Percentiles rank a stretch among this genome's conserved stretches.
Evolutionary conservation across 192 early-diverging fungal genomes (phyloP).

Genomic region (Mortierella hygrophila): DNA sequence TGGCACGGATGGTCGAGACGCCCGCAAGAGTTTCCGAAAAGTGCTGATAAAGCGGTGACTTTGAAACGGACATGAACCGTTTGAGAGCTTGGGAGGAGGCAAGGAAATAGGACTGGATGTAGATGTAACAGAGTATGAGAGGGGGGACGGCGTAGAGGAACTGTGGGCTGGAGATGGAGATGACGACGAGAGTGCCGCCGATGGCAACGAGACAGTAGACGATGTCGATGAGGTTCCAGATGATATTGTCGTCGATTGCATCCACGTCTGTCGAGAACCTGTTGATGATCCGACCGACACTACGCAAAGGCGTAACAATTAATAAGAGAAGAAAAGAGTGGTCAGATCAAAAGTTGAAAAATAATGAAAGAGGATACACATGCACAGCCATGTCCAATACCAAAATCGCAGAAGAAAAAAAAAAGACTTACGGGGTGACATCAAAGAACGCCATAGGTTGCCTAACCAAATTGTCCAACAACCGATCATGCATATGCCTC

Average conservation of each 20-base stretch:
- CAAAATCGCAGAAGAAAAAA: conserved; percentile 10
- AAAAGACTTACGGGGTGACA: conserved; percentile 38
- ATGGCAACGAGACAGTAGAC: conserved; percentile 56
- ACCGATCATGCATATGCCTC: conserved; percentile 33
- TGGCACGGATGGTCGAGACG: conserved; percentile 76
- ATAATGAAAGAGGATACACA: conserved; percentile 13
- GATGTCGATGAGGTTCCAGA: conserved; percentile 61
- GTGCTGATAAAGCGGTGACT: conserved; percentile 82
- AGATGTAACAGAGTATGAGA: conserved; percentile 58
- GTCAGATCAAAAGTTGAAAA: neutral
- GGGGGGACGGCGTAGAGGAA: conserved; percentile 62
- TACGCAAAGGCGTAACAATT: conserved; percentile 25
- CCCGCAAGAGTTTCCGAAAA: conserved; percentile 76
- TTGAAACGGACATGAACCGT: conserved; percentile 82
- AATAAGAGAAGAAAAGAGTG: neutral
- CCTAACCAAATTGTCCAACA: conserved; percentile 46
- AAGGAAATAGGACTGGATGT: conserved; percentile 72
- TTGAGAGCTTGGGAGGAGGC: conserved; percentile 83
- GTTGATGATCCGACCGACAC: conserved; percentile 88
- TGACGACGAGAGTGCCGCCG: conserved; percentile 55
- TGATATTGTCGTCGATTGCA: conserved; percentile 81
- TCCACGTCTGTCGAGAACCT: conserved; percentile 92
- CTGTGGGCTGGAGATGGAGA: conserved; percentile 56
- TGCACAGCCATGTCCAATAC: neutral
- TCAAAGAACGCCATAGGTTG: conserved; percentile 50